Evolutionary conservation across 495 filamentous ascomycete species (phyloP).

Genomic region (Lichenothelia convexa): DNA sequence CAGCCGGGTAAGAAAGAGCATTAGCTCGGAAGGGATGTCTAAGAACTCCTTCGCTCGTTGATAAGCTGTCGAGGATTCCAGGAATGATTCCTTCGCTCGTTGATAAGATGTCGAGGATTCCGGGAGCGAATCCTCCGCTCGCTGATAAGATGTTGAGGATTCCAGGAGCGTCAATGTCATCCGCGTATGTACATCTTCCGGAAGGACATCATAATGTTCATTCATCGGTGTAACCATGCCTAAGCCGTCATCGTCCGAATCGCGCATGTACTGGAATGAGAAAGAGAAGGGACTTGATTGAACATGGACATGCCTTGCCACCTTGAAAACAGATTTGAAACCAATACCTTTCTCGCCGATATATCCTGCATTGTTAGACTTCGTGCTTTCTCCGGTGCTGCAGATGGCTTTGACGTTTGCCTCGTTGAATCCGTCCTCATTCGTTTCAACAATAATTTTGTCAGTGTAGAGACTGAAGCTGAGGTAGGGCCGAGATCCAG

Average conservation of each 20-base stretch:
- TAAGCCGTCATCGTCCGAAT: constrained; percentile 7
- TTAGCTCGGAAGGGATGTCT: constrained; percentile 1
- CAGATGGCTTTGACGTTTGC: constrained; percentile 9
- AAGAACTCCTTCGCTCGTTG: neutral
- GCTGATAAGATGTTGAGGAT: no score
- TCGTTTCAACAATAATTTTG: constrained; percentile 8
- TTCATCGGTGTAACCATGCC: constrained; percentile 1
- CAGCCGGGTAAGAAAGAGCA: constrained; percentile 8
- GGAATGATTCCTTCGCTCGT: neutral
- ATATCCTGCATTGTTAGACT: constrained; percentile 4
- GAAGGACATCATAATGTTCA: no score
- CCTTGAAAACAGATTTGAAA: constrained; percentile 13
- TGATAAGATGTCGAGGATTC: constrained; percentile 5
- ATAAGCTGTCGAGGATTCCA: no score
- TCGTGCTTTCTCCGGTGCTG: constrained; percentile 6
- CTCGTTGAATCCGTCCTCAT: constrained; percentile 9
- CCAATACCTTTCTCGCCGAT: constrained; percentile 14
- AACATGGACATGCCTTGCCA: constrained; percentile 7
- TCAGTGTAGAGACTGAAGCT: constrained; percentile 2
- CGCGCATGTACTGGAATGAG: constrained; percentile 6
- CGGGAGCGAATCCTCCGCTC: constrained; percentile 2
- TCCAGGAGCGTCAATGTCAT: no score
- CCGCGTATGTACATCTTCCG: no score
- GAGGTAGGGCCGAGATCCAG: constrained; percentile 1
- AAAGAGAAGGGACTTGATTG: constrained; percentile 6